These are phyloP conservation scores for Cryphonectria nitschkei DNA, from an alignment of 2,329 filamentous ascomycete genomes.

Conservation along the genomic window DNA sequence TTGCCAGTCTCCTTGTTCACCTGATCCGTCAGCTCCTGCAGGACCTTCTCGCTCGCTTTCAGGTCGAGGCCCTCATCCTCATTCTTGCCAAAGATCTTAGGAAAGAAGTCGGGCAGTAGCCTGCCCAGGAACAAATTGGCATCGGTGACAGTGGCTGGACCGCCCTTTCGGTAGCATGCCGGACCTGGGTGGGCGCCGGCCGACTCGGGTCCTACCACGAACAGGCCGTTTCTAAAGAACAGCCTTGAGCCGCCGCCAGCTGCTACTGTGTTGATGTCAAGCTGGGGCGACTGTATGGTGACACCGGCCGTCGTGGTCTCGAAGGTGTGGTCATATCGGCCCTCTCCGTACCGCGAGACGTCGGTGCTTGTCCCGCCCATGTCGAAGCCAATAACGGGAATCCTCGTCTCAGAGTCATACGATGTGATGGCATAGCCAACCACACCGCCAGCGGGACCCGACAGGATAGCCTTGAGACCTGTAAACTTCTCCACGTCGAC, in stretches of 20 bases:
- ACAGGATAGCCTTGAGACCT: slow-evolving; percentile 82
- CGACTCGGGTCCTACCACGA: slow-evolving; percentile 88
- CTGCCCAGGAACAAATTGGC: slow-evolving; percentile 86
- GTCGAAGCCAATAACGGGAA: slow-evolving; percentile 90
- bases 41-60: slow-evolving; percentile 73
- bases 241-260: slow-evolving; percentile 84
- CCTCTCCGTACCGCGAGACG: slow-evolving; percentile 83
- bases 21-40: slow-evolving; percentile 74
- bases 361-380: slow-evolving; percentile 96
- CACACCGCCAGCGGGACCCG: slow-evolving; percentile 89
- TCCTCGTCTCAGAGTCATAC: slow-evolving; percentile 81
- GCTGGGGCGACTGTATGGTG: slow-evolving; percentile 87
- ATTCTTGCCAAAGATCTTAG: slow-evolving; percentile 90
- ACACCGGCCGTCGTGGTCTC: slow-evolving; percentile 94
- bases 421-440: slow-evolving; percentile 92
- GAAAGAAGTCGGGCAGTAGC: slow-evolving; percentile 87
- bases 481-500: slow-evolving; percentile 81
- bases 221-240: slow-evolving; percentile 87
- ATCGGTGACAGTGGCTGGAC: slow-evolving; percentile 90
- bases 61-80: slow-evolving; percentile 81
- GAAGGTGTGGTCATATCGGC: slow-evolving; percentile 89
- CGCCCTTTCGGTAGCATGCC: slow-evolving; percentile 87
- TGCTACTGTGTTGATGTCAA: slow-evolving; percentile 94
- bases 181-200: slow-evolving; percentile 89
- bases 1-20: slow-evolving; percentile 77